Evolutionary conservation across 208 protist genomes (phyloP), one percentile per base, ranked within the genome.

Genomic region (Crithidia sp.): DNA sequence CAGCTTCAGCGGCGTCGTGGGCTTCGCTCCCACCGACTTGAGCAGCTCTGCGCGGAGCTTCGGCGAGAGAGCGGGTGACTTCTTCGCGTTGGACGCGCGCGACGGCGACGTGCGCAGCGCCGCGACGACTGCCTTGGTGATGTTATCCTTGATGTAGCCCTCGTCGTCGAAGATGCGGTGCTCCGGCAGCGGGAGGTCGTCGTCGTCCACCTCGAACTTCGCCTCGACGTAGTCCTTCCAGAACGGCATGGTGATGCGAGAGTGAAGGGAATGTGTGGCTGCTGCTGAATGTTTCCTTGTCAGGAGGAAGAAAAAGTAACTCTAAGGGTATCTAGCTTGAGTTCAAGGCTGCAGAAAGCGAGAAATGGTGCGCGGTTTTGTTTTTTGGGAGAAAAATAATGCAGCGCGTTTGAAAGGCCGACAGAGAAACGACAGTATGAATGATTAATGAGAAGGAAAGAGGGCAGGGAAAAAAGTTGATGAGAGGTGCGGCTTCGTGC

Each of bases 111-210:
- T 39, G 49, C 70, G 64, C 53, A 47, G 67, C 36, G 67, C 74
- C 2, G 65, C 40, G 16, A 36, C 59, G 7, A 68, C 66, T 14
- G 61, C 61, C 58, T 54, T 14, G 41, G 36, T 55, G 39, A 71
- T 52, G 0, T 68, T n/a, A 16, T 80, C 75, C 64, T 88, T 91
- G 47, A 91, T 9, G 54, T 86, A 79, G 17, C 83, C 90, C 16
- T 92, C 77, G 65, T 94, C 91, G 60, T 96, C 91, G 71, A 90
- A 95, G 55, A 97, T 82, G 74, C 89, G 88, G 77, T 93, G 75
- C 87, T 94, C 83, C 28, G 85, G 77, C 74, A 95, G 81, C 13
- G 92, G 92, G 39, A 96, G 82, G 56, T 96, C 92, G 59, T 82
- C 79, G 55, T 96, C 92, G 62, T 96, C 91, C 58, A 96, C 91